Conservation (phyloP, 768 basidiomycete genomes). For the Mycena pura region DNA sequence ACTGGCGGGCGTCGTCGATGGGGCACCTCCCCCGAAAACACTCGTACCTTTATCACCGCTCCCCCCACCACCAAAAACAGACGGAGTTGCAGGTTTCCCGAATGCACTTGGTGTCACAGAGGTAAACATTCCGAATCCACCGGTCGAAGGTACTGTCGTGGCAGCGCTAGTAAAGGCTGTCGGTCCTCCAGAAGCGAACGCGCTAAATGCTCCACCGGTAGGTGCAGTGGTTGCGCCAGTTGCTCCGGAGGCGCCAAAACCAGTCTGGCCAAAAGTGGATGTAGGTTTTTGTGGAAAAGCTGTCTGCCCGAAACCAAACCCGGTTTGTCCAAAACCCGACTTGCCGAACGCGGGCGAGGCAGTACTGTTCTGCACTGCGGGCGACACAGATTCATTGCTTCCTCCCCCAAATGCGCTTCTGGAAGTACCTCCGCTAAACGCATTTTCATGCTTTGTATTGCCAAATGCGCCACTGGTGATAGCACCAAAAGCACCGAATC, state of each 20-base stretch:
- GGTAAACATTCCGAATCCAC: slow-evolving; percentile 34
- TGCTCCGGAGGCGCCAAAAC: slow-evolving; percentile 26
- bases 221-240: slow-evolving; percentile 16
- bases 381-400: not conserved
- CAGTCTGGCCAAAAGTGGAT: slow-evolving; percentile 27
- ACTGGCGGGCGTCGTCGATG: too few species aligned
- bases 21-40: slow-evolving; percentile 7
- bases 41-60: not conserved
- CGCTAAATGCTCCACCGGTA: slow-evolving; percentile 42
- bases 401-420: slow-evolving; percentile 10
- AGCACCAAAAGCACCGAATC: slow-evolving; percentile 33
- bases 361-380: slow-evolving; percentile 9
- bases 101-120: slow-evolving; percentile 37
- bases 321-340: slow-evolving; percentile 36
- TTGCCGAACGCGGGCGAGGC: slow-evolving; percentile 24
- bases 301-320: slow-evolving; percentile 44
- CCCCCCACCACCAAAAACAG: slow-evolving; percentile 11
- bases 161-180: slow-evolving; percentile 22
- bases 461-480: slow-evolving; percentile 38
- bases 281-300: slow-evolving; percentile 42
- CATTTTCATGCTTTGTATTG: slow-evolving; percentile 31
- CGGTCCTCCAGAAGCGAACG: slow-evolving; percentile 36
- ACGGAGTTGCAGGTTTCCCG: slow-evolving; percentile 21
- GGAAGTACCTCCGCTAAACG: slow-evolving; percentile 46
- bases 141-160: slow-evolving; percentile 7